Evolutionary conservation across 306 rosid species (phyloP).

Genomic region (Dalbergia oliveri): DNA sequence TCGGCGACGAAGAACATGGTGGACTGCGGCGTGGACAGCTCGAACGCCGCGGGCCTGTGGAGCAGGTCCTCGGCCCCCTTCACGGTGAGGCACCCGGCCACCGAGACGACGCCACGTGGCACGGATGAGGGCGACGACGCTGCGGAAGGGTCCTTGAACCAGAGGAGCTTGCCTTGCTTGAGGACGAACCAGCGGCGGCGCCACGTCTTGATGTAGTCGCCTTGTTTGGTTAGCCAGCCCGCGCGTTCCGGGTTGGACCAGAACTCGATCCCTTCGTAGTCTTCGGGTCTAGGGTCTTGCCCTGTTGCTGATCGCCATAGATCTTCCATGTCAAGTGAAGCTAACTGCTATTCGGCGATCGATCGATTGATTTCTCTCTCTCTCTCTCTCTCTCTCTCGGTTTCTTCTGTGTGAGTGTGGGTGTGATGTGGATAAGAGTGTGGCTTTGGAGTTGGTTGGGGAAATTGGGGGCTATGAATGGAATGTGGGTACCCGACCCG

Average conservation of each 20-base stretch:
- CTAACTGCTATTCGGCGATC: background rate
- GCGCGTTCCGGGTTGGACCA: conserved; percentile 71
- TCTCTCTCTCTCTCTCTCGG: background rate
- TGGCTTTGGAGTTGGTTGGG: no score
- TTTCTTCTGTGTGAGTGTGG: background rate
- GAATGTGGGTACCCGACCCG: no score
- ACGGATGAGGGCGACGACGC: conserved; percentile 56
- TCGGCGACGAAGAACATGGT: conserved; percentile 77
- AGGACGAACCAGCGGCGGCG: conserved; percentile 84
- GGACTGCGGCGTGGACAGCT: conserved; percentile 63
- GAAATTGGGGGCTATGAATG: no score
- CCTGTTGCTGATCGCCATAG: conserved; percentile 83
- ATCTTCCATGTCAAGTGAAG: conserved; percentile 54
- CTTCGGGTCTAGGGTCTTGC: conserved; percentile 74
- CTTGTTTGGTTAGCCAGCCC: conserved; percentile 64
- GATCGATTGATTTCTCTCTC: background rate
- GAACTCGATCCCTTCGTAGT: conserved; percentile 67
- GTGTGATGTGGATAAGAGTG: background rate
- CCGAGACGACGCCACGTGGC: conserved; percentile 76
- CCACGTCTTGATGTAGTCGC: conserved; percentile 79
- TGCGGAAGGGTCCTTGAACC: conserved; percentile 45
- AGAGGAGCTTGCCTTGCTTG: conserved; percentile 46
- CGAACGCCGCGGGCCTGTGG: conserved; percentile 74
- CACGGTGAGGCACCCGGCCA: conserved; percentile 68
- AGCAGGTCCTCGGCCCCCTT: conserved; percentile 79